phyloP scores from a whole-genome alignment of 2,329 filamentous ascomycete genomes.

The Fusarium sp. region DNA sequence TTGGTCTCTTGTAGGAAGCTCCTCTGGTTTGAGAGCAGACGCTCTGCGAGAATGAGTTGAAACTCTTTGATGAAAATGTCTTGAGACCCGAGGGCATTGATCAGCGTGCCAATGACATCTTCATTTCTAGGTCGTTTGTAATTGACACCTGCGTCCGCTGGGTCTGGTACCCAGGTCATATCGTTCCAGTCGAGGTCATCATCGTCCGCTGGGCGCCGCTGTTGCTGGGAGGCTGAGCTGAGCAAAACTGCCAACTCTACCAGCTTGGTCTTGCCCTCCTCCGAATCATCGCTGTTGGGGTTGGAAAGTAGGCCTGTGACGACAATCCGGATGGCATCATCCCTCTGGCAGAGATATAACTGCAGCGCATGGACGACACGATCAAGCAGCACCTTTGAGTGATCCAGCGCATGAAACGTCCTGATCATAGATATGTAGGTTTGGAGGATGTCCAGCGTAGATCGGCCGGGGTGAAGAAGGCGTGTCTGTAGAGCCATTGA shows the following conservation, averaged over 20 bases:
- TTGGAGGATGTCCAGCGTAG: slow-evolving; percentile 79
- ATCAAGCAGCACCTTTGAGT: slow-evolving; percentile 81
- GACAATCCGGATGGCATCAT: slow-evolving; percentile 82
- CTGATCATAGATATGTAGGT: slow-evolving; percentile 85
- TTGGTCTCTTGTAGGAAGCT: slow-evolving; percentile 83
- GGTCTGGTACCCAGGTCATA: slow-evolving; percentile 92
- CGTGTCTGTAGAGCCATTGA: slow-evolving; percentile 72
- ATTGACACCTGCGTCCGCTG: slow-evolving; percentile 90
- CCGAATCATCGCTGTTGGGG: slow-evolving; percentile 63
- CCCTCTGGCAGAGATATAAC: slow-evolving; percentile 79
- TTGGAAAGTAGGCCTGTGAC: slow-evolving; percentile 79
- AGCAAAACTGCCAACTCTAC: slow-evolving; percentile 76
- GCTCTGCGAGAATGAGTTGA: slow-evolving; percentile 87
- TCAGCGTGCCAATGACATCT: slow-evolving; percentile 91
- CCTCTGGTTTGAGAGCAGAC: slow-evolving; percentile 75
- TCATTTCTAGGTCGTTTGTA: slow-evolving; percentile 90
- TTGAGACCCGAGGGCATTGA: slow-evolving; percentile 87
- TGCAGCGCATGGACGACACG: slow-evolving; percentile 80
- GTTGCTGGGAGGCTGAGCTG: slow-evolving; percentile 68
- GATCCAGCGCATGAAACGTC: slow-evolving; percentile 79
- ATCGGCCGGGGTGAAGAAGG: slow-evolving; percentile 80
- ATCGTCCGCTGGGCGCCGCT: slow-evolving; percentile 65
- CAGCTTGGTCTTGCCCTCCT: slow-evolving; percentile 63
- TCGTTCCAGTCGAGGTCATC: slow-evolving; percentile 90
- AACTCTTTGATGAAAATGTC: slow-evolving; percentile 96